Percentiles rank a stretch among this genome's conserved stretches.
Evolutionary conservation across 139 green algal genomes (phyloP).

Genomic region (Chlorella sp.): DNA sequence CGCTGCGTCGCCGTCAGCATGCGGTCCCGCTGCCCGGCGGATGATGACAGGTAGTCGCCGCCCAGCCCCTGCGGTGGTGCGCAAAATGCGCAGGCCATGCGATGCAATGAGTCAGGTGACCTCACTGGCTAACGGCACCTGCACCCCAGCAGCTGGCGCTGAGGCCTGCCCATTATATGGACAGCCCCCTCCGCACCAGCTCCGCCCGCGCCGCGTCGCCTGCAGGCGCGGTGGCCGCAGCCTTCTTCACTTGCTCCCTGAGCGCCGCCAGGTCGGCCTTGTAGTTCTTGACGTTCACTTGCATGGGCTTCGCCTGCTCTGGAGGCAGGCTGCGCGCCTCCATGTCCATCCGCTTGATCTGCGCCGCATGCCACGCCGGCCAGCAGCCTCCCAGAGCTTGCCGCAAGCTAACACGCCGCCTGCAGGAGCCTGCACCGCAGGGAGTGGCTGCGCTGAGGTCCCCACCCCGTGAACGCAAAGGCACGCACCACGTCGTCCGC

Average conservation of each 20-base stretch:
- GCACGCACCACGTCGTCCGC: constrained; percentile 71
- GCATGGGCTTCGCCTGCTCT: constrained; percentile 47
- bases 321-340: constrained; percentile 78
- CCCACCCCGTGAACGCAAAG: background rate
- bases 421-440: too few species aligned
- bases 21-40: constrained; percentile 69
- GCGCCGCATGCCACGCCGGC: too few species aligned
- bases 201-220: constrained; percentile 59
- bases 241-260: constrained; percentile 46
- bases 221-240: constrained; percentile 5
- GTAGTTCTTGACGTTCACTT: constrained; percentile 85
- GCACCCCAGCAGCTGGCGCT: too few species aligned
- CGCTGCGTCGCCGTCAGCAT: constrained; percentile 73
- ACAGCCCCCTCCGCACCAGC: constrained; percentile 52
- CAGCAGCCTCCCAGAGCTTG: too few species aligned
- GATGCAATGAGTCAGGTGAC: background rate
- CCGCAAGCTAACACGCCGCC: too few species aligned
- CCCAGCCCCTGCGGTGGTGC: constrained; percentile 51
- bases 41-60: constrained; percentile 68
- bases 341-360: constrained; percentile 96
- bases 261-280: constrained; percentile 76
- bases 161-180: too few species aligned
- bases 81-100: background rate
- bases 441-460: background rate
- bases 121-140: too few species aligned